Evolutionary conservation across 2,329 filamentous ascomycete species (phyloP).

Genomic region (Paradendryphiella salina): DNA sequence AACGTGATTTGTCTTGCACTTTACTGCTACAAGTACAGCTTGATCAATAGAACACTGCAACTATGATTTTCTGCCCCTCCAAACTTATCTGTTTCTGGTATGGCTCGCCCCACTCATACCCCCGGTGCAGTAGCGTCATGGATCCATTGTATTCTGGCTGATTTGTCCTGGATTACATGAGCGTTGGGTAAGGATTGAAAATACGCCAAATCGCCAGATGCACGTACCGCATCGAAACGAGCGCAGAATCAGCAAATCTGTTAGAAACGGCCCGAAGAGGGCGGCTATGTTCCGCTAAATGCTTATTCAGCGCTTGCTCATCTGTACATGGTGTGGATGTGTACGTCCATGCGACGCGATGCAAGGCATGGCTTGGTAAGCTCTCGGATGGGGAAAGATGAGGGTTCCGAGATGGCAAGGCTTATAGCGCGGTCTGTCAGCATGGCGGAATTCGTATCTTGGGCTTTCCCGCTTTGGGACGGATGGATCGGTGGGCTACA

Average conservation of each 20-base stretch:
- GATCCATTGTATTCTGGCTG: background rate
- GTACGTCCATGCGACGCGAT: background rate
- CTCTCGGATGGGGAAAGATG: slow-evolving; percentile 8
- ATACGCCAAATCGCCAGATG: background rate
- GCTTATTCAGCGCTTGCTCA: background rate
- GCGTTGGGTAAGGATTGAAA: slow-evolving; percentile 13
- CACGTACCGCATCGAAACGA: background rate
- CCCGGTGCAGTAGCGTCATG: slow-evolving; percentile 12
- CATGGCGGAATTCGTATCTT: slow-evolving; percentile 17
- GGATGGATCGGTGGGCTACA: background rate
- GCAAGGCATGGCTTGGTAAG: slow-evolving; percentile 3
- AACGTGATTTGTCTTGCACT: background rate
- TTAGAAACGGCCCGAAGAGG: background rate
- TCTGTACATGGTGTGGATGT: too few species aligned
- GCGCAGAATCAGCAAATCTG: background rate
- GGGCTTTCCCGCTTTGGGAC: slow-evolving; percentile 13
- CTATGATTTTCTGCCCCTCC: slow-evolving; percentile 4
- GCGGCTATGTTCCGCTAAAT: slow-evolving; percentile 2
- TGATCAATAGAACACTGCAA: background rate
- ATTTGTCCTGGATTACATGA: slow-evolving; percentile 9
- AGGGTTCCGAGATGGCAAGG: slow-evolving; percentile 3
- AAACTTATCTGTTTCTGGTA: background rate
- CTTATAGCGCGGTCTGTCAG: slow-evolving; percentile 24
- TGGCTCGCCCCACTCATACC: slow-evolving; percentile 3
- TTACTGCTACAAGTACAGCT: slow-evolving; percentile 1